Percentiles rank a stretch among this genome's conserved stretches.
Evolutionary conservation across 768 basidiomycete genomes (phyloP).

Genomic region (Kwoniella sp.): DNA sequence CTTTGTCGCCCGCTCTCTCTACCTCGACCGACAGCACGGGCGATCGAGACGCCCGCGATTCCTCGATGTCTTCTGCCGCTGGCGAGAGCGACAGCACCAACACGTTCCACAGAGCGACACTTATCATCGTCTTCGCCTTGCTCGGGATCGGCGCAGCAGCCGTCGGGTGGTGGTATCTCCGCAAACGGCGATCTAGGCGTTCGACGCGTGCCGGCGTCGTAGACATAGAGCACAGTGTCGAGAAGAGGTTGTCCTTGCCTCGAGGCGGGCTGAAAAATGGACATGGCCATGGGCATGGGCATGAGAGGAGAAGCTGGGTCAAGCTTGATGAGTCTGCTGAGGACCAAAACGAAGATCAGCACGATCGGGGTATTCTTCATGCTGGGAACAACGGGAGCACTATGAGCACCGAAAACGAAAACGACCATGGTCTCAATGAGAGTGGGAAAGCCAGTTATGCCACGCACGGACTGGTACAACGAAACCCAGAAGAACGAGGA

Average conservation of each 20-base stretch:
- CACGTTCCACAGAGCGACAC: slow-evolving; percentile 13
- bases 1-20: too few relatives aligned
- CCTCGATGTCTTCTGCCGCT: too few relatives aligned
- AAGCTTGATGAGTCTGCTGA: slow-evolving; percentile 13
- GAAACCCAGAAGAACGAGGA: too few relatives aligned
- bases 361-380: too few relatives aligned
- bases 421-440: too few relatives aligned
- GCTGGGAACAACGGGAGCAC: too few relatives aligned
- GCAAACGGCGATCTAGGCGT: neutral
- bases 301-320: slow-evolving; percentile 7
- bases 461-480: too few relatives aligned
- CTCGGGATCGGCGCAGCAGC: neutral
- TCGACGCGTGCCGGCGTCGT: neutral
- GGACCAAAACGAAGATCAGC: neutral
- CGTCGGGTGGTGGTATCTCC: slow-evolving; percentile 13
- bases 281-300: neutral
- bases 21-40: too few relatives aligned
- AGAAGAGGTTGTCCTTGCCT: slow-evolving; percentile 5
- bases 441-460: too few relatives aligned
- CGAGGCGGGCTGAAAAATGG: neutral
- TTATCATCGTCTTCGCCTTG: slow-evolving; percentile 18
- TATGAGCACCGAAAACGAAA: too few relatives aligned
- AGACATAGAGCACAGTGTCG: slow-evolving; percentile 7
- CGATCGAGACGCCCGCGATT: neutral
- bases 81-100: neutral